These are phyloP conservation scores for Chlorella vulgaris DNA, from an alignment of 139 green algal genomes.

Conservation along the genomic window DNA sequence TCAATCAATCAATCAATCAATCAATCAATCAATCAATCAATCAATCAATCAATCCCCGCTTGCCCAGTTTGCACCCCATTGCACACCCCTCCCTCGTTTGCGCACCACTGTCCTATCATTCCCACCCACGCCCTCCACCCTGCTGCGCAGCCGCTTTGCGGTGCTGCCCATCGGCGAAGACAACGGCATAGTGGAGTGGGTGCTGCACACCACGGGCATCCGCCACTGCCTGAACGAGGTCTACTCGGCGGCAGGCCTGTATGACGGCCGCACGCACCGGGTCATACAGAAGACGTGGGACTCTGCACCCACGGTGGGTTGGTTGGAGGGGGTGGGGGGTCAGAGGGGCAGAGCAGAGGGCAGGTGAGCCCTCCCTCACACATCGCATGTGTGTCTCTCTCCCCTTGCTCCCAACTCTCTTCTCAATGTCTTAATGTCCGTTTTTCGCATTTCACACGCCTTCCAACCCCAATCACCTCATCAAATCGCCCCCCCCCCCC, in stretches of 20 bases:
- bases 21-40: too few species aligned
- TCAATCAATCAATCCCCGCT: too few species aligned
- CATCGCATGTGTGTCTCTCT: too few species aligned
- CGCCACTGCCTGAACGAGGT: constrained; percentile 63
- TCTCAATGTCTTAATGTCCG: too few species aligned
- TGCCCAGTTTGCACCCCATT: too few species aligned
- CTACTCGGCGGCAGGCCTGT: constrained; percentile 65
- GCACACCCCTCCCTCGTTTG: not conserved
- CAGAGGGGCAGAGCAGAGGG: not conserved
- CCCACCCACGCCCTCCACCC: too few species aligned
- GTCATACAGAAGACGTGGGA: constrained; percentile 74
- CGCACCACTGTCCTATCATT: not conserved
- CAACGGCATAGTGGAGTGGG: constrained; percentile 89
- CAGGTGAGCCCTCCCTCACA: not conserved
- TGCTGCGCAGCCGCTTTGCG: constrained; percentile 65
- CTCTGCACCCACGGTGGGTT: not conserved
- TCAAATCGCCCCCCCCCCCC: not conserved
- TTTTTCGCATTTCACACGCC: too few species aligned
- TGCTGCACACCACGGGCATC: constrained; percentile 69
- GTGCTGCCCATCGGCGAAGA: constrained; percentile 95
- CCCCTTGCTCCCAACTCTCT: too few species aligned
- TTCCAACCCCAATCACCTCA: not conserved
- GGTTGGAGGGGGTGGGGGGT: not conserved
- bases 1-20: too few species aligned
- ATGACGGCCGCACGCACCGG: constrained; percentile 28